Evolutionary conservation across 352 stramenopile genomes (phyloP), one percentile per base, ranked within the genome.

Genomic region (Phytophthora megakarya): DNA sequence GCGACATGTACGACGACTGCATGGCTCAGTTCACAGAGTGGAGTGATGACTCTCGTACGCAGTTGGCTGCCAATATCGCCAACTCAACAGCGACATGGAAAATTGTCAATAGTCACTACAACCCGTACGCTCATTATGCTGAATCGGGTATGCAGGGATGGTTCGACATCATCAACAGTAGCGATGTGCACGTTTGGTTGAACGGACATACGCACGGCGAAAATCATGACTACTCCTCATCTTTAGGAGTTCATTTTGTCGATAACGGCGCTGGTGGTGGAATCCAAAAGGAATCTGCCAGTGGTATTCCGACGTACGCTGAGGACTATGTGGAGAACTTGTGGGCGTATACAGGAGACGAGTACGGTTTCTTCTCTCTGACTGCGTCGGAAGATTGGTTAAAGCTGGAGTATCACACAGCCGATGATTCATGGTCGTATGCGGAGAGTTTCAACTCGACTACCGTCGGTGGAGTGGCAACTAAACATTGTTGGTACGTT

Each of bases 401-500:
- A n/a, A 84, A 88, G 52, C 50, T 89, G 42, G 77, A 84, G 60
- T 92, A 85, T 52, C 69, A 88, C 43, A 90, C 78, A 12, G 75
- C 78, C 23, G 81, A 90, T 59, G 45, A 59, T 12, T 70, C 50
- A 39, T 90, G 79, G 83, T 55, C 54, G 12, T 86, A 87, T 33
- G 56, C 69, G 12, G 73, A 83, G 28, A 79, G 70, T 28, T 65
- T 89, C 25, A 65, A 70, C 22, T 65, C 65, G 5, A 77, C 79
- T 21, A 75, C 61, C 5, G 54, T 78, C 1, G 77, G 73, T 19
- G 76, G 80, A 16, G 68, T 89, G 19, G 72, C 62, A 1, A 80
- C 77, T 33, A 78, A 82, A 55, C 80, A 89, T 61, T 91, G 82
- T 67, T 92, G 78, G 77, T 88, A 80, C 52, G 73, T 92, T n/a